phyloP scores from a whole-genome alignment of 2,329 filamentous ascomycete genomes.

The Alternaria sp. region DNA sequence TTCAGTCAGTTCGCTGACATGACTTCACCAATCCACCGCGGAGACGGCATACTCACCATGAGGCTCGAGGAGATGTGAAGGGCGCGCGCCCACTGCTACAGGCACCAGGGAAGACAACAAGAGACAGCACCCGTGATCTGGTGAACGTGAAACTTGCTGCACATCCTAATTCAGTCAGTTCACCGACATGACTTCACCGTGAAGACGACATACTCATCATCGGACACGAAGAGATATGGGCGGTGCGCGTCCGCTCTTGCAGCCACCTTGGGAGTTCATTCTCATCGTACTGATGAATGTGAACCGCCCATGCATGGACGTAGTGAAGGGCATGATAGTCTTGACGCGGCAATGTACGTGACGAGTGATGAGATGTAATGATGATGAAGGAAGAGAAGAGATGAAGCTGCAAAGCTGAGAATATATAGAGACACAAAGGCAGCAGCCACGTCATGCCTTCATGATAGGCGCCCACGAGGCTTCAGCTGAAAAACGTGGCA shows the following conservation, averaged over 20 bases:
- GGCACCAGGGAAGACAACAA: neutral
- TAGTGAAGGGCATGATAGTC: neutral
- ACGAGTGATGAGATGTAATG: neutral
- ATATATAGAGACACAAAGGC: neutral
- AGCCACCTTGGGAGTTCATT: neutral
- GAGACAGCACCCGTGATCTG: neutral
- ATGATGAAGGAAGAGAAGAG: neutral
- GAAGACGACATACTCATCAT: neutral
- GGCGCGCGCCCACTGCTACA: neutral
- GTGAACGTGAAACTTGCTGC: neutral
- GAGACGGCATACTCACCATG: neutral
- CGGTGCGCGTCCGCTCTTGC: no score
- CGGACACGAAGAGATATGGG: no score
- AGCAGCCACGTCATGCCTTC: neutral
- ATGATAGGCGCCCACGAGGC: neutral
- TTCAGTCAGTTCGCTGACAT: neutral
- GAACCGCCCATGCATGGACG: neutral
- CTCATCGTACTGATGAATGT: neutral
- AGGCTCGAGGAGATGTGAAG: neutral
- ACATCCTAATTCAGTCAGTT: neutral
- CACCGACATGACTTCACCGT: neutral
- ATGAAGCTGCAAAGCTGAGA: neutral
- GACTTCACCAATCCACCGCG: neutral
- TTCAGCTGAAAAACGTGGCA: neutral
- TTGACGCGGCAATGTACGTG: fast-evolving